Base-by-base conservation (phyloP, 2,329 filamentous ascomycete species). In the Botryotinia narcissicola region DNA sequence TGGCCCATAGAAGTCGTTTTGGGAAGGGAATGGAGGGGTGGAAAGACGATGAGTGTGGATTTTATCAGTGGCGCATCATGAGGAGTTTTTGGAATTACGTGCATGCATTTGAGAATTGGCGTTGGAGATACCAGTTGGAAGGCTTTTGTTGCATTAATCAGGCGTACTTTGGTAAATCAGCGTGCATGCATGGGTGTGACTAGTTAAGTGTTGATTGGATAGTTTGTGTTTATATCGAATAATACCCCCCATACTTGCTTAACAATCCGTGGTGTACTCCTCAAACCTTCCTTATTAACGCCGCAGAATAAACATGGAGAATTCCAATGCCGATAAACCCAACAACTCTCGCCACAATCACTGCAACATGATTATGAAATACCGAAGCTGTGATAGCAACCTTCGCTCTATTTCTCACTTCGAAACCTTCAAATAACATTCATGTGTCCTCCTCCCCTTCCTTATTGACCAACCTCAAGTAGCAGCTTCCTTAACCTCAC, bases 401-500 rank as follows among this genome's bases (percentile, higher is more conserved):
- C 54, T 44, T 37, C 54, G 37, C 32, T 54, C 46, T 25, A n/a
- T 20, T 57, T 57, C 63, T 48, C 40, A 70, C 35, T 3, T 35
- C 40, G 20, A 8, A 61, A 44, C 29, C 44, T 22, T 18, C 48
- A 66, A 32, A 62, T 42, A 51, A 42, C 37, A 57, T 62, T 25
- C 67, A 48, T 70, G 22, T 6, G 14, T 3, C 12, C 25, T 29
- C 40, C 37, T 37, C 20, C 57, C n/a, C 37, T 37, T 22, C 57
- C 25, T 46, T 54, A 48, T 59, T 29, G 29, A 60, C 32, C n/a
- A 20, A 42, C 20, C 44, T 61, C 73, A 90, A 42, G 88, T 86
- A 70, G 88, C 94, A 63, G 89, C 93, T 83, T 97, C 93, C 85
- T 95, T 96, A 67, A 97, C 88, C 85, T 96, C 95, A 76, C 86